Evolutionary conservation across 1,284 basidiomycete genomes (phyloP).

Genomic region (Sphaerobolus stellatus): DNA sequence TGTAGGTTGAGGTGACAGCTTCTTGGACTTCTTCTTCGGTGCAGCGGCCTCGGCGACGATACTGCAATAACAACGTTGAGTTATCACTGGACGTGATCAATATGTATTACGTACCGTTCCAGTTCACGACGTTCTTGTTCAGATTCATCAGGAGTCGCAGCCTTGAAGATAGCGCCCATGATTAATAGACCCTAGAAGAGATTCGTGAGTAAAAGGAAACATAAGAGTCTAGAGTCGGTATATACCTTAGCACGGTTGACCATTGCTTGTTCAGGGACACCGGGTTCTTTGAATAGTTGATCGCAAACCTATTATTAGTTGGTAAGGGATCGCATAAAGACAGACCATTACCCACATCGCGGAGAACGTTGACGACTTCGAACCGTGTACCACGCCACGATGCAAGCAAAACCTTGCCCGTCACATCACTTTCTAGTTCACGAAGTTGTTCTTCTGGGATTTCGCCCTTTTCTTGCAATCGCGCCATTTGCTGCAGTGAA

Average conservation of each 20-base stretch:
- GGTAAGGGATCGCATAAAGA: background rate
- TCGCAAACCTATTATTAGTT: constrained; percentile 62
- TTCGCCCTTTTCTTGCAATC: constrained; percentile 84
- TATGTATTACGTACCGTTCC: constrained; percentile 59
- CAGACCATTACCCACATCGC: constrained; percentile 49
- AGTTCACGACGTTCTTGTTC: constrained; percentile 91
- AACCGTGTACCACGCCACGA: constrained; percentile 94
- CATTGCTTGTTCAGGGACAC: constrained; percentile 66
- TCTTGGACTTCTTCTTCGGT: constrained; percentile 5
- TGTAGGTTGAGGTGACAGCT: too few species aligned
- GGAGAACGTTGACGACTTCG: constrained; percentile 84
- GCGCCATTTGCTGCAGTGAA: constrained; percentile 84
- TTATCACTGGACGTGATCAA: background rate
- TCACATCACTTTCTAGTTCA: constrained; percentile 91
- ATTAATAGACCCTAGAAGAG: constrained; percentile 67
- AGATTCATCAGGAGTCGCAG: constrained; percentile 78
- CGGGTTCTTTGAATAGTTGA: constrained; percentile 75
- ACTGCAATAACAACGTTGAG: constrained; percentile 35
- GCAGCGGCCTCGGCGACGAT: constrained; percentile 69
- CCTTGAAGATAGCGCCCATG: constrained; percentile 86
- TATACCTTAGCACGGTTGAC: constrained; percentile 79
- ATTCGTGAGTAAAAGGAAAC: background rate
- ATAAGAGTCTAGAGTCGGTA: background rate
- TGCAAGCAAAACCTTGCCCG: constrained; percentile 92
- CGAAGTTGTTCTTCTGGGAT: constrained; percentile 80